These are phyloP conservation scores for Zygoascus hellenicus DNA, from an alignment of 1,139 yeast species.

Conservation along the genomic window DNA sequence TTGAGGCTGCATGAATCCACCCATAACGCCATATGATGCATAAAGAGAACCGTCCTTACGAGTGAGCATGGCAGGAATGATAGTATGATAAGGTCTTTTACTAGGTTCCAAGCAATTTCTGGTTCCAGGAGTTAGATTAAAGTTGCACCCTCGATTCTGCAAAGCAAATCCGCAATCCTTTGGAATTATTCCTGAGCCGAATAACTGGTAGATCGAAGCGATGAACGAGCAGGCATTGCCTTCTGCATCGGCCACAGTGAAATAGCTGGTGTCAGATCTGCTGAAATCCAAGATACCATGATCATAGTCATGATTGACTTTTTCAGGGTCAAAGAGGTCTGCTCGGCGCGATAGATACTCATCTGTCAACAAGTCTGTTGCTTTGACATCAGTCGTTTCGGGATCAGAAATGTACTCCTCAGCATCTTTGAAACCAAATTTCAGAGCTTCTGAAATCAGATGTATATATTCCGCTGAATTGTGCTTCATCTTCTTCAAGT, in stretches of 20 bases:
- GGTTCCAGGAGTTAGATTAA: conserved; percentile 53
- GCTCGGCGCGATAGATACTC: conserved; percentile 50
- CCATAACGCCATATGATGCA: conserved; percentile 81
- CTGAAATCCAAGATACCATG: conserved; percentile 58
- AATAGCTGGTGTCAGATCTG: conserved; percentile 72
- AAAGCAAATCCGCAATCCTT: conserved; percentile 62
- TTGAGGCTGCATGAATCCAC: conserved; percentile 84
- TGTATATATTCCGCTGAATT: conserved; percentile 71
- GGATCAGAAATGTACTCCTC: conserved; percentile 66
- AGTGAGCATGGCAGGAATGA: conserved; percentile 76
- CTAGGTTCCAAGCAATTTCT: conserved; percentile 61
- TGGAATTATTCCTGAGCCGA: conserved; percentile 71
- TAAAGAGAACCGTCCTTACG: conserved; percentile 42
- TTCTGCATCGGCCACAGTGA: conserved; percentile 59
- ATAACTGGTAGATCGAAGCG: conserved; percentile 64
- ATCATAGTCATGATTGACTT: conserved; percentile 41
- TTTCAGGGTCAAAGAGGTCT: conserved; percentile 39
- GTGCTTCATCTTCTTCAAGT: conserved; percentile 47
- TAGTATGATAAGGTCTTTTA: conserved; percentile 78
- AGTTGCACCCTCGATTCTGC: conserved; percentile 74
- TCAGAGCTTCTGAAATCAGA: conserved; percentile 60
- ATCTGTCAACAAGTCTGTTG: conserved; percentile 32
- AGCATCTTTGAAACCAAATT: conserved; percentile 69
- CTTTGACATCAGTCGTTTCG: conserved; percentile 35
- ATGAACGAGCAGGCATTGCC: conserved; percentile 84